These are phyloP conservation scores for Brassica juncea DNA, from an alignment of 345 rosid species.

Conservation along the genomic window DNA sequence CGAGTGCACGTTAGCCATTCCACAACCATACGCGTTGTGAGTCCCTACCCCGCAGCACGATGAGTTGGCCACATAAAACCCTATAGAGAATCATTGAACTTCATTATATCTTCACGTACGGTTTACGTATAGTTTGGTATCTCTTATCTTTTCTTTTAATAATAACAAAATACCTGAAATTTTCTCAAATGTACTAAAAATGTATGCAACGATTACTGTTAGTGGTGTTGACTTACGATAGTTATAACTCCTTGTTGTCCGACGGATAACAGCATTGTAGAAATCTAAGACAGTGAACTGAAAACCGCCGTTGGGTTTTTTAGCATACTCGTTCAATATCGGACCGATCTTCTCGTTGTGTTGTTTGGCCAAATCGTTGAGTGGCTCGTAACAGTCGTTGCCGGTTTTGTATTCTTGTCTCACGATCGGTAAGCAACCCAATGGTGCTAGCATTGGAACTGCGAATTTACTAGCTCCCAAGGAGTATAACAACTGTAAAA, in stretches of 20 bases:
- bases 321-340: constrained; percentile 19
- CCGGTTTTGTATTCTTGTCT: constrained; percentile 23
- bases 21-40: constrained; percentile 34
- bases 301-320: constrained; percentile 11
- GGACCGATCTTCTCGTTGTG: constrained; percentile 33
- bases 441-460: constrained; percentile 28
- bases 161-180: neutral
- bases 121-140: neutral
- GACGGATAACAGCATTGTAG: constrained; percentile 25
- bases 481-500: constrained; percentile 19
- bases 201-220: neutral
- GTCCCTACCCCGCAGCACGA: constrained; percentile 42
- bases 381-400: constrained; percentile 16
- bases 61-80: neutral
- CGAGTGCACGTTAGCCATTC: constrained; percentile 24
- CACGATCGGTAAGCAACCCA: constrained; percentile 34
- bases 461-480: constrained; percentile 29
- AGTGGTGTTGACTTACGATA: constrained; percentile 6
- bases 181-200: neutral
- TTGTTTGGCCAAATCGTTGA: constrained; percentile 29
- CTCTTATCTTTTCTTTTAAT: neutral
- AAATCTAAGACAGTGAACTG: constrained; percentile 35
- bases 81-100: constrained; percentile 11
- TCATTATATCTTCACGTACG: neutral
- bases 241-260: neutral